Evolutionary conservation across 164 flowering plant genomes (phyloP).

Genomic region (Cinnamomum chago): DNA sequence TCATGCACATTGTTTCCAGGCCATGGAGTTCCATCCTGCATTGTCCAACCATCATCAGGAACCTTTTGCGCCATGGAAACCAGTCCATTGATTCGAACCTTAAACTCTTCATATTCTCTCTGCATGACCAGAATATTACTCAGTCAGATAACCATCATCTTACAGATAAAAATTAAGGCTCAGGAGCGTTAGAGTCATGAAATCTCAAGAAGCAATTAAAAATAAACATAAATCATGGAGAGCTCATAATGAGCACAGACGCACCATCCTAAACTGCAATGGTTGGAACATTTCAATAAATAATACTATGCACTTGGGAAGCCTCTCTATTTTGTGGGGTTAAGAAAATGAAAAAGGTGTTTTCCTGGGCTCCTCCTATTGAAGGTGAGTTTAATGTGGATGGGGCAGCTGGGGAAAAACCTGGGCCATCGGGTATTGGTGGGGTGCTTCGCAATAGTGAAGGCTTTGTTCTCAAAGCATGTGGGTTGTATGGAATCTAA

Average conservation of each 20-base stretch:
- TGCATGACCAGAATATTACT: conserved; percentile 10
- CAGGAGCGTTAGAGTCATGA: neutral
- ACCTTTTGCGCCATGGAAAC: conserved; percentile 72
- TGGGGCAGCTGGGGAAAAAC: no score
- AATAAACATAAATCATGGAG: neutral
- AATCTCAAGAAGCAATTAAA: neutral
- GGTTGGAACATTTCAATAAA: neutral
- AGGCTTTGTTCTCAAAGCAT: no score
- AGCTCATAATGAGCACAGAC: neutral
- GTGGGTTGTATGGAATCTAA: no score
- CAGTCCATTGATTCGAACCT: conserved; percentile 73
- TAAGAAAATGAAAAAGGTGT: no score
- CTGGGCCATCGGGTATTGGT: no score
- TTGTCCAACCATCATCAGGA: conserved; percentile 94
- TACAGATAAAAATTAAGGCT: neutral
- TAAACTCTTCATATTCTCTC: conserved; percentile 94
- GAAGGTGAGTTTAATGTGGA: no score
- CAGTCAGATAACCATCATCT: neutral
- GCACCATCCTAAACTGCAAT: neutral
- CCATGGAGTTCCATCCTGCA: conserved; percentile 99
- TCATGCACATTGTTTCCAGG: conserved; percentile 91
- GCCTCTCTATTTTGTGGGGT: no score
- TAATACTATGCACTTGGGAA: neutral
- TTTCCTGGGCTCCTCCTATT: no score
- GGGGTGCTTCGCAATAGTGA: no score